phyloP scores from a whole-genome alignment of 306 rosid species.

The Medicago arabica region DNA sequence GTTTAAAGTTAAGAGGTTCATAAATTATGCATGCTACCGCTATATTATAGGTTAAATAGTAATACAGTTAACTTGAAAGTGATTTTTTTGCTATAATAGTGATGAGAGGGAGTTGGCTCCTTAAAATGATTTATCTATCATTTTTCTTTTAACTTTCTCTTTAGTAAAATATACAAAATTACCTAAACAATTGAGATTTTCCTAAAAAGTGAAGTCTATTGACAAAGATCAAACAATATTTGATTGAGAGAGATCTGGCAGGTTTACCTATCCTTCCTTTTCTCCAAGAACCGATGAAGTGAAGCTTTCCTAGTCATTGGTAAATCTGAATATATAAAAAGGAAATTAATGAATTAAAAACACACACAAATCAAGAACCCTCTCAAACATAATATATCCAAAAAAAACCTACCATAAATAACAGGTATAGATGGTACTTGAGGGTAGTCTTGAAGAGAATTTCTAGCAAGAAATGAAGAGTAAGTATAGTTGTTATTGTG shows the following conservation, averaged over 20 bases:
- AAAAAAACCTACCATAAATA: conserved; percentile 67
- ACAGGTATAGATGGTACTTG: conserved; percentile 52
- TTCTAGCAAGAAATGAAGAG: conserved; percentile 41
- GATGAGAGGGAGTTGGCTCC: too few species aligned
- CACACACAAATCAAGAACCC: neutral
- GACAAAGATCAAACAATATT: neutral
- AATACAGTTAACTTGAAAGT: too few species aligned
- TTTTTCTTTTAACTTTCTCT: too few species aligned
- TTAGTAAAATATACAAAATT: too few species aligned
- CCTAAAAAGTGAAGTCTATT: too few species aligned
- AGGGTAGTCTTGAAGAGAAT: neutral
- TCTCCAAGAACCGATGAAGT: conserved; percentile 81
- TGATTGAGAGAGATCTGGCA: neutral
- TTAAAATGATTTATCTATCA: too few species aligned
- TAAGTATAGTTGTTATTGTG: neutral
- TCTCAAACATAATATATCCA: neutral
- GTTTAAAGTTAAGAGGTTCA: too few species aligned
- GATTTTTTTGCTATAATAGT: too few species aligned
- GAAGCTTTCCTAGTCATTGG: conserved; percentile 87
- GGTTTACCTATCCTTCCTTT: conserved; percentile 77
- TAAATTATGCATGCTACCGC: too few species aligned
- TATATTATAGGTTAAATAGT: too few species aligned
- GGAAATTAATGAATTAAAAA: conserved; percentile 30
- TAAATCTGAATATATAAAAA: conserved; percentile 57
- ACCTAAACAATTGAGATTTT: too few species aligned